Evolutionary conservation across 2,329 filamentous ascomycete genomes (phyloP).

Genomic region (Cladophialophora carrionii): DNA sequence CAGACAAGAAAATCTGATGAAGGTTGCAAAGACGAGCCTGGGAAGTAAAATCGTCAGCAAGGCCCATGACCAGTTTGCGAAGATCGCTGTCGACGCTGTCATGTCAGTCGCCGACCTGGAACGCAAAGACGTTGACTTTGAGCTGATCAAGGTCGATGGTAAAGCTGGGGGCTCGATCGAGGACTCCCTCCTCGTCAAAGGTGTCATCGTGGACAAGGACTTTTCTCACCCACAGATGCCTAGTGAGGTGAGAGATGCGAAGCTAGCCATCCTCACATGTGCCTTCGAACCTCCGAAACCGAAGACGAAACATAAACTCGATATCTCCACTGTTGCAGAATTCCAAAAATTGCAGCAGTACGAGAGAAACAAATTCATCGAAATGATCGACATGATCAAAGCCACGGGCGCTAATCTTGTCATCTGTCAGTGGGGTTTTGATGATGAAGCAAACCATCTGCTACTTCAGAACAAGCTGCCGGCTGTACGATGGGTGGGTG

Average conservation of each 20-base stretch:
- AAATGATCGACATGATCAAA: conserved; percentile 99
- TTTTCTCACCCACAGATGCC: conserved; percentile 99
- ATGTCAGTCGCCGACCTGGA: conserved; percentile 94
- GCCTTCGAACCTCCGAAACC: conserved; percentile 98
- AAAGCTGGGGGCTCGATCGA: conserved; percentile 95
- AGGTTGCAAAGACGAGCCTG: conserved; percentile 92
- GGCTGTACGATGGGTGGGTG: conserved; percentile 96
- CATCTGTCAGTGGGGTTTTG: conserved; percentile 99
- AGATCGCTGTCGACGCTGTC: conserved; percentile 96
- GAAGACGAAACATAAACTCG: conserved; percentile 99
- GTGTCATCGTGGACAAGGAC: conserved; percentile 98
- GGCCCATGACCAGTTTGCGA: conserved; percentile 95
- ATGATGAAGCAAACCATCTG: conserved; percentile 97
- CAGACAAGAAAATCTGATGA: conserved; percentile 81
- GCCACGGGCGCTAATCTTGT: conserved; percentile 94
- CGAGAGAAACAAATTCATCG: conserved; percentile 92
- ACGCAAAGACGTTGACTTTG: conserved; percentile 96
- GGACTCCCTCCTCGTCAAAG: conserved; percentile 92
- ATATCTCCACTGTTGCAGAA: conserved; percentile 95
- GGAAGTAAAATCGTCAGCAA: conserved; percentile 99
- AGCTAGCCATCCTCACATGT: conserved; percentile 95
- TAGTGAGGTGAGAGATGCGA: conserved; percentile 89
- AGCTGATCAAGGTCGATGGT: conserved; percentile 98
- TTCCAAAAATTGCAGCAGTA: conserved; percentile 98
- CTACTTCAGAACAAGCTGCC: conserved; percentile 94